Conservation (phyloP, 129 eudicot genomes). For the Saposhnikovia divaricata region DNA sequence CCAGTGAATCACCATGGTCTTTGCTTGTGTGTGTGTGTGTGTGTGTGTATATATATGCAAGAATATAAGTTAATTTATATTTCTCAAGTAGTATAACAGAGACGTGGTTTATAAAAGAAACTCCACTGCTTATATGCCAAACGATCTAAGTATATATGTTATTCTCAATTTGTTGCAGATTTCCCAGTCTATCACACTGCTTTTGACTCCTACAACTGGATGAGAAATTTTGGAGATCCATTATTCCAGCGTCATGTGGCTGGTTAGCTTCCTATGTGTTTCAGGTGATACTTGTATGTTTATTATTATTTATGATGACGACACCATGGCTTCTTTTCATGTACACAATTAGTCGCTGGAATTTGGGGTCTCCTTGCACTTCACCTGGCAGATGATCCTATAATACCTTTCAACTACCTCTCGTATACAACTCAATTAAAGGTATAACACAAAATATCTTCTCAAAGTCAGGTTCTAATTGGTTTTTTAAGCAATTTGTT, state of each 20-base stretch:
- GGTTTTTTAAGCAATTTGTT: too few species aligned
- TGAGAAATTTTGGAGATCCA: slow-evolving; percentile 73
- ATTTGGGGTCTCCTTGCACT: slow-evolving; percentile 91
- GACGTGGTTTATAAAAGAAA: neutral
- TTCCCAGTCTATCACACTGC: slow-evolving; percentile 96
- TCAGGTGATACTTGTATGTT: neutral
- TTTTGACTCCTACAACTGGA: slow-evolving; percentile 90
- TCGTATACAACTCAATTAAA: slow-evolving; percentile 67
- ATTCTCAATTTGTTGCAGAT: slow-evolving; percentile 29
- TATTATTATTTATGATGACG: neutral
- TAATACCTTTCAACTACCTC: slow-evolving; percentile 77
- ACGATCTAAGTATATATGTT: slow-evolving; percentile 10
- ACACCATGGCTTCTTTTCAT: neutral
- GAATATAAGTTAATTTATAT: neutral
- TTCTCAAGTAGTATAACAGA: neutral
- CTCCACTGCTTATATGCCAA: neutral
- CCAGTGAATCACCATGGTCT: neutral
- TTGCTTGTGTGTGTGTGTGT: too few species aligned
- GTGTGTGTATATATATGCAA: too few species aligned
- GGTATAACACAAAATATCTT: slow-evolving; percentile 25
- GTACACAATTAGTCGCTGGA: slow-evolving; percentile 40
- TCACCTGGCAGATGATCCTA: slow-evolving; percentile 71
- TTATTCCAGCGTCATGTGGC: slow-evolving; percentile 83
- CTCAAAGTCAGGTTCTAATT: neutral
- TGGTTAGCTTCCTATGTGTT: slow-evolving; percentile 34